Percentiles rank a stretch among this genome's conserved stretches.
Conservation (phyloP, 169 alveolate genomes). For the Cystoisospora suis region DNA sequence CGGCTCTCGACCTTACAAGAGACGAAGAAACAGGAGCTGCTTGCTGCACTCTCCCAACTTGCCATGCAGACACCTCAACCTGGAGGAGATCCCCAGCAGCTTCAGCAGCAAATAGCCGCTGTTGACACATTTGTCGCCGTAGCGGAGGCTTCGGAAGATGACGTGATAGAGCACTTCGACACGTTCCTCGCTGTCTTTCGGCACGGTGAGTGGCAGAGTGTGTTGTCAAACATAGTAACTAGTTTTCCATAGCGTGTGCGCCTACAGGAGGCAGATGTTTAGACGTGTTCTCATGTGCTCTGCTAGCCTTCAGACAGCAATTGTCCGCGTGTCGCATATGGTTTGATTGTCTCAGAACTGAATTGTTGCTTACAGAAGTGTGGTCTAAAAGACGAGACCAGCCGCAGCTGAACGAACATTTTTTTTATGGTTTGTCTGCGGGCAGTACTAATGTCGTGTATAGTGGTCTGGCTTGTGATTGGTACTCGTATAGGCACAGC, state of each 20-base stretch:
- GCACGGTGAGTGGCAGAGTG: slow-evolving; percentile 24
- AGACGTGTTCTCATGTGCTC: too few species aligned
- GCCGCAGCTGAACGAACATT: too few species aligned
- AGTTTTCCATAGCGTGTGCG: too few species aligned
- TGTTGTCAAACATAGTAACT: too few species aligned
- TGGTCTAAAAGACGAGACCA: too few species aligned
- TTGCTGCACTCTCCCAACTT: slow-evolving; percentile 29
- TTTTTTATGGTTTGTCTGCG: too few species aligned
- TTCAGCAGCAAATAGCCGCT: slow-evolving; percentile 51
- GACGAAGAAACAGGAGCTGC: slow-evolving; percentile 29
- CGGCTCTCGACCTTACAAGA: slow-evolving; percentile 52
- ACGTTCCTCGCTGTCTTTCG: slow-evolving; percentile 42
- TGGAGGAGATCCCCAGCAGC: slow-evolving; percentile 34
- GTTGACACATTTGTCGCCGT: slow-evolving; percentile 38
- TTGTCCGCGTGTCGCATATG: too few species aligned
- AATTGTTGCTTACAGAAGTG: background rate
- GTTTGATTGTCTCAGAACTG: background rate
- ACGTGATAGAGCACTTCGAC: background rate
- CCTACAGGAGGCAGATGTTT: too few species aligned
- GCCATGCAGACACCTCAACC: slow-evolving; percentile 49
- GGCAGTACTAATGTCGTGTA: too few species aligned
- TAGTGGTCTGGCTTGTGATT: too few species aligned
- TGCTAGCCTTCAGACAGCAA: too few species aligned
- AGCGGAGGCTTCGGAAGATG: slow-evolving; percentile 37
- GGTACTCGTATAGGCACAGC: too few species aligned